Evolutionary conservation across 2,329 filamentous ascomycete genomes (phyloP).

Genomic region (Colletotrichum neosansevieriae): DNA sequence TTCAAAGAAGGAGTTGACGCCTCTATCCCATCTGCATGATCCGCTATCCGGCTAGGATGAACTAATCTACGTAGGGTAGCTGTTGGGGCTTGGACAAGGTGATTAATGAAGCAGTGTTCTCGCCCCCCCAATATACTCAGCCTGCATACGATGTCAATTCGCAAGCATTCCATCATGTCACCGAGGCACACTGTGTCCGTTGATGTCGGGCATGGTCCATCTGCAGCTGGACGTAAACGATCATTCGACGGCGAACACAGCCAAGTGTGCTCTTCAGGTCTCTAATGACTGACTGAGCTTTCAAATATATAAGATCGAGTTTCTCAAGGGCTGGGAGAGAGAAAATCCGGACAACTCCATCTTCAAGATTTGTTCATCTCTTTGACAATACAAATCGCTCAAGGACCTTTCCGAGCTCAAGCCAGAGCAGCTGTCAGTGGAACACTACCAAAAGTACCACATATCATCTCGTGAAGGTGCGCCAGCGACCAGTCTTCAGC

Average conservation of each 20-base stretch:
- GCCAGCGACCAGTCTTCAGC: neutral
- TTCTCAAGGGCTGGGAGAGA: neutral
- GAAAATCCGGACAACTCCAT: neutral
- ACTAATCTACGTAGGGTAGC: conserved; percentile 24
- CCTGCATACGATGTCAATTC: conserved; percentile 6
- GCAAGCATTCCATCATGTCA: neutral
- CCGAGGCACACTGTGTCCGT: conserved; percentile 19
- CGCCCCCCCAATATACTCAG: neutral
- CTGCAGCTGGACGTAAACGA: conserved; percentile 20
- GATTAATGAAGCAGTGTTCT: conserved; percentile 3
- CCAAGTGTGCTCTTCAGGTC: neutral
- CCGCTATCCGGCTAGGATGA: neutral
- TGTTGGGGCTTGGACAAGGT: conserved; percentile 6
- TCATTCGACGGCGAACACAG: neutral
- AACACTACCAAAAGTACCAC: too few species aligned
- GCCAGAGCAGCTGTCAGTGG: too few species aligned
- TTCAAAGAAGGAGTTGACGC: neutral
- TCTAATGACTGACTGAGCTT: neutral
- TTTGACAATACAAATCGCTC: too few species aligned
- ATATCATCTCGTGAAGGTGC: neutral
- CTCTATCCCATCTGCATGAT: conserved; percentile 21
- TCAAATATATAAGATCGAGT: conserved; percentile 14
- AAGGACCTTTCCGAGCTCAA: too few species aligned
- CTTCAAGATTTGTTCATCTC: neutral
- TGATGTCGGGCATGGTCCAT: neutral